These are phyloP conservation scores for Candida neerlandica DNA, from an alignment of 1,139 yeast genomes.

Conservation along the genomic window DNA sequence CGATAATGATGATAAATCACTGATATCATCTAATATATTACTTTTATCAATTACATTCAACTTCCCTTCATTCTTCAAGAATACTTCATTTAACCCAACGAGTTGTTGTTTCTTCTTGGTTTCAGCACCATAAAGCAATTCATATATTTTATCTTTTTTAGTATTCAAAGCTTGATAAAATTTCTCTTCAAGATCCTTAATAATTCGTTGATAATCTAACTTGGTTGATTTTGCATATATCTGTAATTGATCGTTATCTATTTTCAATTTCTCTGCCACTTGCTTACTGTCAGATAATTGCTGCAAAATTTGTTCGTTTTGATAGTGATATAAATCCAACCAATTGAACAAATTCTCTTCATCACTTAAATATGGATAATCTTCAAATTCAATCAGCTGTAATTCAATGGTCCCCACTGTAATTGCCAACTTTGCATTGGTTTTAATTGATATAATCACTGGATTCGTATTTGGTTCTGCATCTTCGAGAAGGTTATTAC, in stretches of 20 bases:
- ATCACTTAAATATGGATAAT: conserved; percentile 14
- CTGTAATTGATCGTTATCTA: conserved; percentile 18
- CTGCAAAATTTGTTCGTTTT: conserved; percentile 18
- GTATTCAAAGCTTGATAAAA: conserved; percentile 38
- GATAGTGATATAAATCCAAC: conserved; percentile 25
- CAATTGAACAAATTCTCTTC: conserved; percentile 28
- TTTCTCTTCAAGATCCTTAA: conserved; percentile 38
- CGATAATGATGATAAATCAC: background rate
- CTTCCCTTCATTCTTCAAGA: conserved; percentile 12
- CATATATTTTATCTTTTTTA: conserved; percentile 41
- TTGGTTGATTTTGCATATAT: conserved; percentile 21
- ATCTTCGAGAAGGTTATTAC: conserved; percentile 11
- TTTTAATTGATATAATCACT: conserved; percentile 25
- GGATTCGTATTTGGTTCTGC: conserved; percentile 7
- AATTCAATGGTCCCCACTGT: conserved; percentile 28
- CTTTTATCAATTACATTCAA: conserved; percentile 11
- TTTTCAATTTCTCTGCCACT: conserved; percentile 13
- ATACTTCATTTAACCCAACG: conserved; percentile 14
- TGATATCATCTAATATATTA: conserved; percentile 12
- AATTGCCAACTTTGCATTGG: conserved; percentile 25
- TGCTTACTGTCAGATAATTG: conserved; percentile 9
- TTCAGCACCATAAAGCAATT: conserved; percentile 19
- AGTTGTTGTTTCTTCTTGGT: conserved; percentile 9
- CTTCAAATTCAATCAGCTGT: conserved; percentile 19
- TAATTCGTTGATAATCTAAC: conserved; percentile 28